Evolutionary conservation across 306 rosid genomes (phyloP), one percentile per base, ranked within the genome.

Genomic region (Mimosa bimucronata): DNA sequence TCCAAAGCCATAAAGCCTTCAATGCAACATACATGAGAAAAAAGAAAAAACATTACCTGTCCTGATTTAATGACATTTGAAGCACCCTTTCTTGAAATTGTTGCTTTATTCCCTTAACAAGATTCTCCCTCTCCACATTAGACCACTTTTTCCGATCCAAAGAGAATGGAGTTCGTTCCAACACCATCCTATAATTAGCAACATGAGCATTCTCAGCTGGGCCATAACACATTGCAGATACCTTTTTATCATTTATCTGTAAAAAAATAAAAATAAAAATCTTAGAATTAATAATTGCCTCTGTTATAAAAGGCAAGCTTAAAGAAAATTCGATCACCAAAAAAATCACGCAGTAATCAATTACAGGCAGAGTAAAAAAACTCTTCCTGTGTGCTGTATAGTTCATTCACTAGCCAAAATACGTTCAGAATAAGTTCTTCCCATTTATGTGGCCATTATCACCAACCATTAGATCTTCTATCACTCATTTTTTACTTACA

Each of bases 121-220:
- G 94, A 82, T 86, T 90, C 79, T 88, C 79, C 83, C 46, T 91
- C 80, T 92, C 98, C 16, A 8, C 82, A 65, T 73, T 83, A 42
- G 94, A 86, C 98, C 98, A 95, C 41, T 82, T 91, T 85, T 91
- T 95, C 34, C 85, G 85, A 58, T 88, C 89, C 79, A 90, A 74
- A 30, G 91, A 88, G 23, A 79, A 85, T 0, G 96, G 92, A 78
- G 85, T 91, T 81, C 86, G 88, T 66, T 87, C 83, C 79, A 87
- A 80, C 61, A 90, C 91, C 91, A 77, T 89, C 85, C 68, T 95
- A 86, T 90, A 92, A 50, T 84, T 84, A 61, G 86, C 79, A 38
- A 91, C 97, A 83, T 82, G 91, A 70, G 88, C 79, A 84, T 94
- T 94, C 87, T 94, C 95, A 11, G 21, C 90, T 23, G 97, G 98